Percentiles rank a stretch among this genome's conserved stretches.
phyloP scores from a whole-genome alignment of 345 rosid genomes.

The Viola odorata region DNA sequence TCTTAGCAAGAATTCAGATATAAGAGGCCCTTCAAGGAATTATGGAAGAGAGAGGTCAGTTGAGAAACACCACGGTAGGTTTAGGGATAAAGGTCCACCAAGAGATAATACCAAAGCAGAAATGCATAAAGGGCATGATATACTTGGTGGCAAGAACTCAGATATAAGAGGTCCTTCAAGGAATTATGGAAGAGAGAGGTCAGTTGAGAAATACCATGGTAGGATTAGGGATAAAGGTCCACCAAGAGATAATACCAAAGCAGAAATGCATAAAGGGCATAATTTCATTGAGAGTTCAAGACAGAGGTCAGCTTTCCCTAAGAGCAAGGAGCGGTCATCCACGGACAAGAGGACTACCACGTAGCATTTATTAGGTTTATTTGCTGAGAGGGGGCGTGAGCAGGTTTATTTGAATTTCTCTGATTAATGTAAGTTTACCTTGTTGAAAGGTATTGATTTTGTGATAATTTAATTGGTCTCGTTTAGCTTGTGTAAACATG shows the following conservation, averaged over 20 bases:
- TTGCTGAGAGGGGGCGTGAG: too few species aligned
- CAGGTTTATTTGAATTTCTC: too few species aligned
- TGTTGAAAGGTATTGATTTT: neutral
- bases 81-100: neutral
- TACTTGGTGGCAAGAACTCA: neutral
- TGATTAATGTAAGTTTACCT: neutral
- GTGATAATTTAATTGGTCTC: neutral
- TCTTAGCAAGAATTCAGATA: neutral
- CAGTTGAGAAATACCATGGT: slow-evolving; percentile 5
- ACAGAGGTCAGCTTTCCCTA: slow-evolving; percentile 3
- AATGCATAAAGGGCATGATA: neutral
- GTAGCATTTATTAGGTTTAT: neutral
- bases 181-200: slow-evolving; percentile 10
- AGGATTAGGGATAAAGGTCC: neutral
- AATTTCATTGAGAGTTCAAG: neutral
- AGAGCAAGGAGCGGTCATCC: neutral
- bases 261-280: neutral
- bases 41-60: slow-evolving; percentile 6
- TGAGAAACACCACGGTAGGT: slow-evolving; percentile 2
- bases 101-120: neutral
- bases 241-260: neutral
- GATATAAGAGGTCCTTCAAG: slow-evolving; percentile 2
- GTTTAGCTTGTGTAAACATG: neutral
- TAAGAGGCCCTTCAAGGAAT: neutral
- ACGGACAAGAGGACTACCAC: slow-evolving; percentile 6